Conservation (phyloP, 371 early-diverging fungal species). For the Mucor sp. region DNA sequence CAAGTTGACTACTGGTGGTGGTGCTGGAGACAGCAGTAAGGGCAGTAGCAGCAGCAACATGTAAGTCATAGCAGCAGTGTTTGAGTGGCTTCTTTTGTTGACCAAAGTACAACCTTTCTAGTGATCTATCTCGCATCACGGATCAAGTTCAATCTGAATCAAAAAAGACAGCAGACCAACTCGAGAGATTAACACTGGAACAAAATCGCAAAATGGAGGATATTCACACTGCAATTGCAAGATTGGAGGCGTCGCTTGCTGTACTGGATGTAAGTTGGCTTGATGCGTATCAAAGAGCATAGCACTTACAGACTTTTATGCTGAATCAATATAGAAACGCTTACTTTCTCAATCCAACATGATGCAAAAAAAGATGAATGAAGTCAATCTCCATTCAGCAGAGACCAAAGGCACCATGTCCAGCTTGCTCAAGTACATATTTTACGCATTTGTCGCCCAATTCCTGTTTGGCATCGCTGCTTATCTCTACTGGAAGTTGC, state of each 20-base stretch:
- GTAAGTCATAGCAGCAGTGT: background rate
- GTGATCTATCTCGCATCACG: slow-evolving; percentile 13
- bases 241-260: slow-evolving; percentile 29
- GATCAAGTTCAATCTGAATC: slow-evolving; percentile 19
- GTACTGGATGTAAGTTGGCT: slow-evolving; percentile 36
- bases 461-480: slow-evolving; percentile 36
- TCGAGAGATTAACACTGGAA: slow-evolving; percentile 19
- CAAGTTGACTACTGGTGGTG: background rate
- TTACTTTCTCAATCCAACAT: slow-evolving; percentile 28
- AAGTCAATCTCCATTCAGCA: slow-evolving; percentile 38
- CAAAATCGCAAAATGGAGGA: slow-evolving; percentile 35
- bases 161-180: slow-evolving; percentile 7
- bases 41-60: background rate
- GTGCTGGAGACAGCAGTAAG: background rate
- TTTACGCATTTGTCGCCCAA: slow-evolving; percentile 43
- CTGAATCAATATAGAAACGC: slow-evolving; percentile 20
- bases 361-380: slow-evolving; percentile 32
- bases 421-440: slow-evolving; percentile 36
- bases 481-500: slow-evolving; percentile 48
- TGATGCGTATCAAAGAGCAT: background rate
- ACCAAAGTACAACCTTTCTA: background rate
- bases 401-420: slow-evolving; percentile 47
- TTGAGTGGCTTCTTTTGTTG: background rate
- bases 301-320: background rate
- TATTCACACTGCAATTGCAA: slow-evolving; percentile 22